A percentile compares a stretch with the other conserved stretches of the same genome.
phyloP scores from a whole-genome alignment of 2,329 filamentous ascomycete genomes.

The Teratosphaeriaceae sp. region DNA sequence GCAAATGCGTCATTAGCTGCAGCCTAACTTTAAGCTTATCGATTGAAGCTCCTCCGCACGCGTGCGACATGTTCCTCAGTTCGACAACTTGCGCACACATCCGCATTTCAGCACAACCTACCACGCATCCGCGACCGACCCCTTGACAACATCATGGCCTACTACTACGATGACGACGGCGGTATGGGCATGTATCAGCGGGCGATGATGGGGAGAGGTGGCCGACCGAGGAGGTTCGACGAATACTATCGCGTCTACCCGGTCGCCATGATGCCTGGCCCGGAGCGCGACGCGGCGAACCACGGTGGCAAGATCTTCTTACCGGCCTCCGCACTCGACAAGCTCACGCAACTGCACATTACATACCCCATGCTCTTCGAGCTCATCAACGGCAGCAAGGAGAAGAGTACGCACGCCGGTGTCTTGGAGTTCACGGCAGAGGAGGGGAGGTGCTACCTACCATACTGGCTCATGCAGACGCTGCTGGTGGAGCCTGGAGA shows the following conservation, averaged over 20 bases:
- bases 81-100: not conserved
- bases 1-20: too few relatives aligned
- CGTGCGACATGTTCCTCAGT: too few relatives aligned
- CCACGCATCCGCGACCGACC: not conserved
- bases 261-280: constrained; percentile 84
- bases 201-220: constrained; percentile 45
- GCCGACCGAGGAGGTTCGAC: constrained; percentile 73
- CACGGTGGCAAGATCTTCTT: constrained; percentile 97
- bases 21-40: too few relatives aligned
- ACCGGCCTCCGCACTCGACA: constrained; percentile 92
- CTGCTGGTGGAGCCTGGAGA: constrained; percentile 85
- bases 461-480: constrained; percentile 97
- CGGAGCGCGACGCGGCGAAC: constrained; percentile 83
- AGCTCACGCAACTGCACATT: constrained; percentile 90
- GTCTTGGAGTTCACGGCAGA: constrained; percentile 97
- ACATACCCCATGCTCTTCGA: constrained; percentile 98
- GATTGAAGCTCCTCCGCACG: too few relatives aligned
- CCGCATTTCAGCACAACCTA: too few relatives aligned
- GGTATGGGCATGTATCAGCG: constrained; percentile 48
- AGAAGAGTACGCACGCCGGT: constrained; percentile 80
- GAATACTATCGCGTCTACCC: constrained; percentile 99
- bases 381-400: constrained; percentile 78
- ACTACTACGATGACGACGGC: constrained; percentile 45
- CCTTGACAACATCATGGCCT: constrained; percentile 15
- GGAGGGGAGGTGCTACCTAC: constrained; percentile 92